Percentiles rank a stretch among this genome's conserved stretches.
Conservation (phyloP, 352 stramenopile genomes). For the Globisporangium lucens region DNA sequence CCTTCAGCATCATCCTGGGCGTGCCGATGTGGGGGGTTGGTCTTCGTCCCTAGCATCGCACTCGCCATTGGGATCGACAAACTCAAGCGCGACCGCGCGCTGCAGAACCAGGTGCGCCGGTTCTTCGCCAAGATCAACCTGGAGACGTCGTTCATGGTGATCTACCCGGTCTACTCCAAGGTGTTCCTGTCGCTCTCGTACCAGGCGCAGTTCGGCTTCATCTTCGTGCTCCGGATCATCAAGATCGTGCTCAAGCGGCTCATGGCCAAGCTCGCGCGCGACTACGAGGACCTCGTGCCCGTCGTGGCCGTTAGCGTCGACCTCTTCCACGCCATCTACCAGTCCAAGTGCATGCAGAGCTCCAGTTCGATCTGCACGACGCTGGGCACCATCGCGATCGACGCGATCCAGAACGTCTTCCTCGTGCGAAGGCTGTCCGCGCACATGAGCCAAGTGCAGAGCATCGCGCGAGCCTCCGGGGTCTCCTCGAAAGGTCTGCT, state of each 20-base stretch:
- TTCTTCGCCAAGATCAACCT: conserved; percentile 5
- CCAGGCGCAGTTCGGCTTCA: not conserved
- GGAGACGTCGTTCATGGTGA: conserved; percentile 3
- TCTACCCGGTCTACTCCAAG: conserved; percentile 3
- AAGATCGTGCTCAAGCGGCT: conserved; percentile 4
- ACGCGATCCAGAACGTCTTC: conserved; percentile 2
- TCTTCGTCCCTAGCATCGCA: not conserved
- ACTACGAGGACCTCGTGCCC: not conserved
- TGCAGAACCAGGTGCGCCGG: not conserved
- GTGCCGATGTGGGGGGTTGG: not conserved
- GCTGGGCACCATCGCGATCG: not conserved
- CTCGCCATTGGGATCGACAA: not conserved
- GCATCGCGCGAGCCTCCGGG: not conserved
- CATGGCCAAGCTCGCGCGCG: not conserved
- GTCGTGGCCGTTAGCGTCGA: conserved; percentile 3
- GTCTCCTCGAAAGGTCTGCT: not conserved
- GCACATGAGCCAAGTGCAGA: not conserved
- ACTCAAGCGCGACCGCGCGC: not conserved
- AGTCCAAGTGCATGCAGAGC: conserved; percentile 14
- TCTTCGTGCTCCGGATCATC: conserved; percentile 5
- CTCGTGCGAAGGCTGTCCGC: not conserved
- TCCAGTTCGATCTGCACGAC: not conserved
- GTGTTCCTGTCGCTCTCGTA: not conserved
- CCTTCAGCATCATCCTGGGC: not conserved
- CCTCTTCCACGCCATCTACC: conserved; percentile 10